Evolutionary conservation across 192 early-diverging fungal species (phyloP), one percentile per base, ranked within the genome.

Genomic region (Coemansia sp.): DNA sequence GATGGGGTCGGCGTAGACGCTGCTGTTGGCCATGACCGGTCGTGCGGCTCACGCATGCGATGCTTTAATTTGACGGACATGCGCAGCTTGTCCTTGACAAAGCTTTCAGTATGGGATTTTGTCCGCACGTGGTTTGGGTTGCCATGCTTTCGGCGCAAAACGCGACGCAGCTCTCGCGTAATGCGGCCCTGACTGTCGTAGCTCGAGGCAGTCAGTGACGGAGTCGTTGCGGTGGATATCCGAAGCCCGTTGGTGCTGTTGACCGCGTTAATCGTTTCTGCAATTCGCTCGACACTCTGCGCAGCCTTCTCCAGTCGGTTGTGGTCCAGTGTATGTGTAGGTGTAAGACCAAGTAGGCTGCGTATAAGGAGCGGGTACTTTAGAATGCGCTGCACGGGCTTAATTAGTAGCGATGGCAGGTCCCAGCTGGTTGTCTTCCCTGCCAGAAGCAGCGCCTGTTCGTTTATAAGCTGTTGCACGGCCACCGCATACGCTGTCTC

Each of bases 351-450:
- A 23, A 74, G 59, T 35, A 83, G 65, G 32, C 41, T 72, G 43
- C 89, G 87, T 35, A 98, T 77, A 55, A 98, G 76, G 2, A 98
- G 78, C 1, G 96, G 96, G 70, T 96, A 96, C 75, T 95, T 95
- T n/a, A 98, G 79, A n/a, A 98, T 91, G 32, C 96, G 86, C 74
- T 98, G 96, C 7, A 98, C 94, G 12, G 96, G 96, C 67, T 98
- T 98, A 74, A 98, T 94, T 5, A 98, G 78, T 67, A 98, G 75
- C 63, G 88, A 90, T 0, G 89, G 84, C 62, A 98, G 79, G 76
- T 98, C 96, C 96, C 96, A 98, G 58, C 91, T 91, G 24, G 84
- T 86, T 2, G 95, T 95, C 64, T 78, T 84, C n/a, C 79, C 79
- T 39, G 62, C 64, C 17, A 79, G 73, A 29, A 64, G 53, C 55